phyloP scores from a whole-genome alignment of 106 monocot genomes.

The Dioscorea zingiberensis region DNA sequence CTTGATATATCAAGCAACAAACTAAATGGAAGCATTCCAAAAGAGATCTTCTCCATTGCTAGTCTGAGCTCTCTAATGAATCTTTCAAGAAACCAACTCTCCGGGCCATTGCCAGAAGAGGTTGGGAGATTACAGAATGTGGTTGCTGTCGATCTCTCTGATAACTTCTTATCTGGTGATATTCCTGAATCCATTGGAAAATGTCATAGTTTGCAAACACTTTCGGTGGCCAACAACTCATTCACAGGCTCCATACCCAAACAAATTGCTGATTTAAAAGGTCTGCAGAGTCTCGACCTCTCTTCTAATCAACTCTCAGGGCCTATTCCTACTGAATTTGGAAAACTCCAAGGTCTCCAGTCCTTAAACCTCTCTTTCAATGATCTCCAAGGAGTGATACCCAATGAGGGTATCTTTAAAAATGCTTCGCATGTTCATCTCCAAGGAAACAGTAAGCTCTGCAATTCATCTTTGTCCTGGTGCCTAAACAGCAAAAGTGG shows the following conservation, averaged over 20 bases:
- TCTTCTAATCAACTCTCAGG: slow-evolving; percentile 32
- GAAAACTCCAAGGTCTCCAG: slow-evolving; percentile 5
- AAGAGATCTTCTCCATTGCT: slow-evolving; percentile 7
- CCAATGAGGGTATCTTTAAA: slow-evolving; percentile 6
- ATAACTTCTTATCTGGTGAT: slow-evolving; percentile 16
- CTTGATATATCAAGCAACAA: slow-evolving; percentile 24
- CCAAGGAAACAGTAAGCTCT: slow-evolving; percentile 19
- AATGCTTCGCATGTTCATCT: slow-evolving; percentile 10
- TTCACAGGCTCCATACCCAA: slow-evolving; percentile 13
- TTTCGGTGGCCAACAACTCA: slow-evolving; percentile 23
- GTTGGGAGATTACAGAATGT: slow-evolving; percentile 16
- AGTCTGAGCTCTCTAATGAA: slow-evolving; percentile 17
- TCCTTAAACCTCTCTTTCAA: slow-evolving; percentile 27
- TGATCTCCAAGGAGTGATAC: slow-evolving; percentile 12
- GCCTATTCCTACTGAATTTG: slow-evolving; percentile 15
- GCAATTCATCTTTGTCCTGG: background rate
- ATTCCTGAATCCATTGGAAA: slow-evolving; percentile 24
- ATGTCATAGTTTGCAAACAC: slow-evolving; percentile 22
- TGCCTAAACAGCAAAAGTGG: too few relatives aligned
- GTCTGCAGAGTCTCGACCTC: slow-evolving; percentile 31
- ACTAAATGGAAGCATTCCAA: slow-evolving; percentile 27
- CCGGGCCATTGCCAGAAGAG: slow-evolving; percentile 19
- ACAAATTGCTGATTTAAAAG: slow-evolving; percentile 18
- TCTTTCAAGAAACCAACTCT: slow-evolving; percentile 21
- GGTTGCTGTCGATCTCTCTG: slow-evolving; percentile 16